phyloP scores from a whole-genome alignment of 768 basidiomycete species.

The Boletus rufocinnamomeus region DNA sequence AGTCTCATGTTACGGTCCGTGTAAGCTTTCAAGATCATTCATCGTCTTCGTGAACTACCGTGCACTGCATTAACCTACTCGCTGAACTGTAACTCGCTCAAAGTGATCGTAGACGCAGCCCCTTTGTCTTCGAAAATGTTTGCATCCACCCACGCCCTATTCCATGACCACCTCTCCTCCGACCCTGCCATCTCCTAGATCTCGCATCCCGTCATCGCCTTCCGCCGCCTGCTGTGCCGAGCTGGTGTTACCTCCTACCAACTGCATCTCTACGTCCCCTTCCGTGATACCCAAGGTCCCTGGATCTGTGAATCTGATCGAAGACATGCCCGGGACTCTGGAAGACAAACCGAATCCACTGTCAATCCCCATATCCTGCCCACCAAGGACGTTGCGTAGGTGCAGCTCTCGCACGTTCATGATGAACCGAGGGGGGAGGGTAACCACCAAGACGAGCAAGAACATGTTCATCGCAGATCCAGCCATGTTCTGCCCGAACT shows the following conservation, averaged over 20 bases:
- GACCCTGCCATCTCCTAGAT: background rate
- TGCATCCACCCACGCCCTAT: background rate
- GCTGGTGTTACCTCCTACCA: background rate
- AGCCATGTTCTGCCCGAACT: background rate
- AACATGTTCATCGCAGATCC: background rate
- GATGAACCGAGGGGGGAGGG: slow-evolving; percentile 22
- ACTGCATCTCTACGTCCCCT: slow-evolving; percentile 10
- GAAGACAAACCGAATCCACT: slow-evolving; percentile 17
- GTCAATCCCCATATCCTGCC: slow-evolving; percentile 5
- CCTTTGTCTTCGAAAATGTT: background rate
- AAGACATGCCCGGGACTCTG: too few species aligned
- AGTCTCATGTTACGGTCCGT: too few species aligned
- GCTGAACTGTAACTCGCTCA: too few species aligned
- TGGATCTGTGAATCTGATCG: background rate
- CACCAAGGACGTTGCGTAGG: background rate
- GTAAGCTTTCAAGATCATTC: too few species aligned
- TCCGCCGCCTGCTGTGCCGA: background rate
- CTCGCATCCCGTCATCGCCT: background rate
- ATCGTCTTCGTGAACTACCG: too few species aligned
- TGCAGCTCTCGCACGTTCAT: slow-evolving; percentile 19
- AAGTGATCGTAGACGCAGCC: background rate
- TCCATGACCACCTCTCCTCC: background rate
- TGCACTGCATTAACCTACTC: too few species aligned
- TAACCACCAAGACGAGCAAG: slow-evolving; percentile 1
- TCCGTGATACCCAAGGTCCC: background rate